These are phyloP conservation scores for Ichthyophonus hoferi DNA, from an alignment of 208 protist genomes.

Conservation along the genomic window DNA sequence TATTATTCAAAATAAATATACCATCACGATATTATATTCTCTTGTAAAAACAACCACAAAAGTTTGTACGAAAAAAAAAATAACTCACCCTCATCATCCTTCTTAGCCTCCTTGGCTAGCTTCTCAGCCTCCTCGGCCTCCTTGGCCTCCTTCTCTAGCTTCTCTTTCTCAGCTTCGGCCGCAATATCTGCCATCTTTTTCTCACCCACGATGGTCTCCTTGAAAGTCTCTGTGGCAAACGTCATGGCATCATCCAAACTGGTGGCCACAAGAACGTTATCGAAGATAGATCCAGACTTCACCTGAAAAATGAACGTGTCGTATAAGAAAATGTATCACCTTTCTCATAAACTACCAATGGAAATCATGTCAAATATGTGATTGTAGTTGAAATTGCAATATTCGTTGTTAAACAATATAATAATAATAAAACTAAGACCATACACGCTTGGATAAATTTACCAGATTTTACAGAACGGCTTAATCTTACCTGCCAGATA, in stretches of 20 bases:
- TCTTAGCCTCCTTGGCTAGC: neutral
- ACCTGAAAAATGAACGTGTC: too few species aligned
- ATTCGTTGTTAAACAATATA: too few species aligned
- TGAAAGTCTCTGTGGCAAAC: constrained; percentile 25
- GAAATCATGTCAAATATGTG: too few species aligned
- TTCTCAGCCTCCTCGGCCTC: constrained; percentile 18
- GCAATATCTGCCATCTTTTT: constrained; percentile 25
- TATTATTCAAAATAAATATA: too few species aligned
- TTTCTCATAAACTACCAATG: too few species aligned
- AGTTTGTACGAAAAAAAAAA: neutral
- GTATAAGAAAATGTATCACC: too few species aligned
- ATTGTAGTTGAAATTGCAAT: too few species aligned
- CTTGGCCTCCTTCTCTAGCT: neutral
- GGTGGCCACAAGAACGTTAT: constrained; percentile 87
- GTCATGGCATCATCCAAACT: constrained; percentile 72
- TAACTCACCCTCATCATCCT: neutral
- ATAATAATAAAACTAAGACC: too few species aligned
- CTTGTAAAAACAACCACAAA: too few species aligned
- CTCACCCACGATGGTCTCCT: neutral
- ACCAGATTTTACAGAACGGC: too few species aligned
- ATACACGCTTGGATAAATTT: too few species aligned
- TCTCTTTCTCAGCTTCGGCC: neutral
- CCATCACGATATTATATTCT: too few species aligned
- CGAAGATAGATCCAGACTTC: constrained; percentile 85
- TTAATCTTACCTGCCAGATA: constrained; percentile 71